Evolutionary conservation across 768 basidiomycete genomes (phyloP).

Genomic region (Boletus pseudo-olivaceus): DNA sequence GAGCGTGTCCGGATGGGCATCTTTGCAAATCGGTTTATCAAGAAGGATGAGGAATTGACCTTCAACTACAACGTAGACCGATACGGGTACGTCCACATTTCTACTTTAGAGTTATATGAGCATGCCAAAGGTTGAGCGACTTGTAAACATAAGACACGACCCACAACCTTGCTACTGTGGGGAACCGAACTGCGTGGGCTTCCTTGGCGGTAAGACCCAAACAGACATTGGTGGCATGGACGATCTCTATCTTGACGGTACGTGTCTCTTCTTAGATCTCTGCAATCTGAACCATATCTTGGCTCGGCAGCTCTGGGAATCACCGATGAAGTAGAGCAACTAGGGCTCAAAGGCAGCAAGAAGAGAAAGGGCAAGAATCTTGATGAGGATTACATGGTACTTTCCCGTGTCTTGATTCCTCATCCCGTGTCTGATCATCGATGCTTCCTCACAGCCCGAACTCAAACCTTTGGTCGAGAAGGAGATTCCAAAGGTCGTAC

Average conservation of each 20-base stretch:
- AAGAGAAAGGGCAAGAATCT: slow-evolving; percentile 91
- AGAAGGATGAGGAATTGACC: slow-evolving; percentile 84
- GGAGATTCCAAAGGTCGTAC: slow-evolving; percentile 88
- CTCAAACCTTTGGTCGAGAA: slow-evolving; percentile 70
- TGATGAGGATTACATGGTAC: slow-evolving; percentile 89
- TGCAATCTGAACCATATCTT: not conserved
- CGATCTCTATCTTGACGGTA: slow-evolving; percentile 90
- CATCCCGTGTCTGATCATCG: not conserved
- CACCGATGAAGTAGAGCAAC: slow-evolving; percentile 79
- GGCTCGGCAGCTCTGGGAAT: slow-evolving; percentile 77
- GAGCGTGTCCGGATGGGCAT: slow-evolving; percentile 93
- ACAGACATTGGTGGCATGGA: slow-evolving; percentile 95
- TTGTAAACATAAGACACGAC: slow-evolving; percentile 60
- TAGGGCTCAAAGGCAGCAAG: slow-evolving; percentile 81
- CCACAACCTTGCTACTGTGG: slow-evolving; percentile 95
- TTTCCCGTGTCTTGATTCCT: slow-evolving; percentile 9
- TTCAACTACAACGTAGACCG: slow-evolving; percentile 99
- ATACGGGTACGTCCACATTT: slow-evolving; percentile 69
- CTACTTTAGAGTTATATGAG: not conserved
- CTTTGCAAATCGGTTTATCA: slow-evolving; percentile 81
- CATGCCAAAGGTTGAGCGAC: not conserved
- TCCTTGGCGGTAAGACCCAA: slow-evolving; percentile 97
- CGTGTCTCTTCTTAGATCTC: not conserved
- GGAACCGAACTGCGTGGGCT: slow-evolving; percentile 92
- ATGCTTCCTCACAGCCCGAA: slow-evolving; percentile 51